Percentiles rank a stretch among this genome's conserved stretches.
These are phyloP conservation scores for Rheum nobile DNA, from an alignment of 148 eudicot species.

Conservation along the genomic window DNA sequence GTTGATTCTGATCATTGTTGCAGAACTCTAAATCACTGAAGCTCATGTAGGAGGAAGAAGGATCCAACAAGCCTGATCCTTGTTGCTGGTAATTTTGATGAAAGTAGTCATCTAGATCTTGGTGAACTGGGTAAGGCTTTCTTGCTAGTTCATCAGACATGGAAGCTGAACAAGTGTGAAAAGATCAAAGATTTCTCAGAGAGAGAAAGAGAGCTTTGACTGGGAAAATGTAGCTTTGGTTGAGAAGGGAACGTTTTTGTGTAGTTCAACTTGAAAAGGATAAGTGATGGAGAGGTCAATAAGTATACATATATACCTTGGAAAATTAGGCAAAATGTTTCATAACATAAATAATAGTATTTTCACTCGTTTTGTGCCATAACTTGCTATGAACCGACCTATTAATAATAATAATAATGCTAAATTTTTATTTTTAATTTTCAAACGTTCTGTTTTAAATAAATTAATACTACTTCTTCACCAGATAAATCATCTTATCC, in stretches of 20 bases:
- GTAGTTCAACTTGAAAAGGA: neutral
- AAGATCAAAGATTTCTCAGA: neutral
- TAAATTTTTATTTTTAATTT: no score
- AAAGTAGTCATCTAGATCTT: neutral
- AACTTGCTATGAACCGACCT: no score
- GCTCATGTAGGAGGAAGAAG: neutral
- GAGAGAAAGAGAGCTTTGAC: neutral
- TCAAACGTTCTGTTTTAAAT: no score
- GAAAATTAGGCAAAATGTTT: neutral
- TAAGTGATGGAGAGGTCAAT: conserved; percentile 8
- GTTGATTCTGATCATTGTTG: neutral
- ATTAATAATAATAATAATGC: no score
- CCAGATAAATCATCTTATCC: neutral
- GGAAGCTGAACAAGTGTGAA: conserved; percentile 3
- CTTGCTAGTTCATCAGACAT: conserved; percentile 3
- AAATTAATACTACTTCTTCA: no score
- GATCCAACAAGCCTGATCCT: neutral
- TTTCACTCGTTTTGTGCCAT: no score
- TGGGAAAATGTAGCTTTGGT: neutral
- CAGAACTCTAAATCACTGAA: neutral
- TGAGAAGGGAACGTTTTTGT: neutral
- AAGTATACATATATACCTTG: neutral
- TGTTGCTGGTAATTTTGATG: neutral
- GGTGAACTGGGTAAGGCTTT: neutral
- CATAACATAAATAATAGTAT: neutral